A percentile compares a stretch with the other conserved stretches of the same genome.
phyloP scores from a whole-genome alignment of 2,329 filamentous ascomycete genomes.

The Ophiostoma piceae region DNA sequence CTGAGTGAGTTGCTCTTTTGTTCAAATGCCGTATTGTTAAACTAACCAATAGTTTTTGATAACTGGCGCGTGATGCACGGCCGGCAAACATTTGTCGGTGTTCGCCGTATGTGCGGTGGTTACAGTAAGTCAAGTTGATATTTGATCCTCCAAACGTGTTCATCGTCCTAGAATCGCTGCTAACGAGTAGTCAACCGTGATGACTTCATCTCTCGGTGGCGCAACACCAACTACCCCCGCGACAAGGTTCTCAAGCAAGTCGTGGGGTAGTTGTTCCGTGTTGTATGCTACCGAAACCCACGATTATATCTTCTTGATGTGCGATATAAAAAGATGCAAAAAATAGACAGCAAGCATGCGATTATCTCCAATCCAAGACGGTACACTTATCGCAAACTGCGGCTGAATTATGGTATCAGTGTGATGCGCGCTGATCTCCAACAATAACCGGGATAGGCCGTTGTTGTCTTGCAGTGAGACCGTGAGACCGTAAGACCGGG shows the following conservation, averaged over 20 bases:
- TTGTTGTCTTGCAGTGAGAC: slow-evolving; percentile 4
- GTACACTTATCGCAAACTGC: neutral
- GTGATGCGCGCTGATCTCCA: neutral
- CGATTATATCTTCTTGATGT: neutral
- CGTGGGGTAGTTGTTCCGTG: slow-evolving; percentile 26
- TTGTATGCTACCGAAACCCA: neutral
- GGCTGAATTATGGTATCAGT: neutral
- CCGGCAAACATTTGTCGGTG: slow-evolving; percentile 73
- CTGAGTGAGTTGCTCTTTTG: slow-evolving; percentile 53
- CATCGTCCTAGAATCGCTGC: neutral
- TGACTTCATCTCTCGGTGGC: slow-evolving; percentile 72
- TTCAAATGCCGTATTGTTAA: neutral
- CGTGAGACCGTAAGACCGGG: neutral
- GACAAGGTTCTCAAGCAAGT: slow-evolving; percentile 40
- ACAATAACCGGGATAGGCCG: neutral
- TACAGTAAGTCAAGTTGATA: slow-evolving; percentile 61
- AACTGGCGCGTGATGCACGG: slow-evolving; percentile 95
- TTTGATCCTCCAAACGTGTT: neutral
- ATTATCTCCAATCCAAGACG: neutral
- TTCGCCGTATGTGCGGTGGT: slow-evolving; percentile 81
- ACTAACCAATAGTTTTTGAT: slow-evolving; percentile 66
- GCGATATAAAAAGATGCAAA: neutral
- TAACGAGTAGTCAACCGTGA: slow-evolving; percentile 62
- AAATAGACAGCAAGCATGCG: neutral
- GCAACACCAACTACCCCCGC: slow-evolving; percentile 61